Evolutionary conservation across 2,329 filamentous ascomycete genomes (phyloP).

Genomic region (Trichoderma harzianum): DNA sequence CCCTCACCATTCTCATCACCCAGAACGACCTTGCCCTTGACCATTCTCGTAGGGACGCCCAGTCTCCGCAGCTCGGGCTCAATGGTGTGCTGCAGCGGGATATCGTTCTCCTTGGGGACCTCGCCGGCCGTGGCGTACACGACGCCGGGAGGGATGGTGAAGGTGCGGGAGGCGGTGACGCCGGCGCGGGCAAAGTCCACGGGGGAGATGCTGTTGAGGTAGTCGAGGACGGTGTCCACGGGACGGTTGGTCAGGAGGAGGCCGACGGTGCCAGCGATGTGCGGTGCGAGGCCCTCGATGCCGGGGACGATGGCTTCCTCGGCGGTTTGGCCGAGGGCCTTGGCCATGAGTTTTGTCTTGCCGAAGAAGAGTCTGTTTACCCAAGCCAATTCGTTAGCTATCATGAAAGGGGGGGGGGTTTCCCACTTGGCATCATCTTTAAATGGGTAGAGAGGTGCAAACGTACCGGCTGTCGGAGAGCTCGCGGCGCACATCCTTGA

Average conservation of each 20-base stretch:
- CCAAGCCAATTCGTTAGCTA: background rate
- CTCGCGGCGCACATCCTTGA: conserved; percentile 85
- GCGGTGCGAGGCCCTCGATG: conserved; percentile 64
- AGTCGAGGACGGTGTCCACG: conserved; percentile 62
- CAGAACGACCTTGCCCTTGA: conserved; percentile 82
- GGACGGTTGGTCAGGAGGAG: conserved; percentile 84
- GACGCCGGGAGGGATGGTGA: conserved; percentile 78
- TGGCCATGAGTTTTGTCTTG: conserved; percentile 98
- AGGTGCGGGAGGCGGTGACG: conserved; percentile 66
- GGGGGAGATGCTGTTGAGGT: conserved; percentile 69
- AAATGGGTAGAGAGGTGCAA: conserved; percentile 7
- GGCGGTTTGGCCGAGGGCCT: conserved; percentile 76
- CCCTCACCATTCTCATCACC: conserved; percentile 52
- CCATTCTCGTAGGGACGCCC: conserved; percentile 83
- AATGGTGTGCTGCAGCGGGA: conserved; percentile 80
- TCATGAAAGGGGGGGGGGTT: background rate
- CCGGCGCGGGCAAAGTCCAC: conserved; percentile 92
- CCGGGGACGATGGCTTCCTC: conserved; percentile 79
- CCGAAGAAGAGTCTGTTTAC: conserved; percentile 82
- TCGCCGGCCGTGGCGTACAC: conserved; percentile 80
- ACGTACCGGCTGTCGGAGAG: conserved; percentile 78
- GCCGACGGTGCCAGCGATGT: conserved; percentile 80
- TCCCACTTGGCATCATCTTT: background rate
- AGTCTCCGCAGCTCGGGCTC: conserved; percentile 88
- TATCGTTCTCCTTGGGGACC: conserved; percentile 74